Percentiles rank a stretch among this genome's conserved stretches.
Evolutionary conservation across 2,329 filamentous ascomycete genomes (phyloP).

Genomic region (Nemania serpens): DNA sequence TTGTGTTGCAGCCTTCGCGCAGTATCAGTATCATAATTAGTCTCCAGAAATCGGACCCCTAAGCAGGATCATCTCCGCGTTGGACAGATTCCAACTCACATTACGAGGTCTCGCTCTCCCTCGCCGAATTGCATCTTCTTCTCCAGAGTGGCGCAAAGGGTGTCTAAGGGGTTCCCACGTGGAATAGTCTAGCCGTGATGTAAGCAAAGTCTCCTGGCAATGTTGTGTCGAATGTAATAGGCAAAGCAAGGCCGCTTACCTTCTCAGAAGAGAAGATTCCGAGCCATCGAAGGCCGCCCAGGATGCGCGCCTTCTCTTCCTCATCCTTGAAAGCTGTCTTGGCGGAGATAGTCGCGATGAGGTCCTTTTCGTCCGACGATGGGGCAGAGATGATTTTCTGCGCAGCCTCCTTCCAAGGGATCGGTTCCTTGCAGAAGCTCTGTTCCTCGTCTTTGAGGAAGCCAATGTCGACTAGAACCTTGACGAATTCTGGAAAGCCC

Average conservation of each 20-base stretch:
- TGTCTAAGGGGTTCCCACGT: conserved; percentile 80
- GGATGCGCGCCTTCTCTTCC: conserved; percentile 71
- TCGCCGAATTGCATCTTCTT: conserved; percentile 88
- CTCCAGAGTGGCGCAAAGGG: conserved; percentile 87
- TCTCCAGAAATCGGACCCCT: background rate
- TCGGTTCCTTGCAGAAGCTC: conserved; percentile 67
- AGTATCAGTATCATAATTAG: conserved; percentile 47
- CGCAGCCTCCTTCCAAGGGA: conserved; percentile 85
- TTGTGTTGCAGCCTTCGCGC: conserved; percentile 59
- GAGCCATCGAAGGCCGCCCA: conserved; percentile 72
- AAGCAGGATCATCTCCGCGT: background rate
- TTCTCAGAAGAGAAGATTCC: conserved; percentile 55
- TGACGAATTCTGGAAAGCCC: conserved; percentile 90
- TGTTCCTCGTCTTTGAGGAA: conserved; percentile 77
- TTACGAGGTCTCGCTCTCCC: conserved; percentile 60
- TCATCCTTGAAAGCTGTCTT: conserved; percentile 74
- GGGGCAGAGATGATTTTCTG: conserved; percentile 73
- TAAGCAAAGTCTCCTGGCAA: too few species aligned
- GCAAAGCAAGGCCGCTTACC: conserved; percentile 9
- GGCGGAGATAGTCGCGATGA: conserved; percentile 72
- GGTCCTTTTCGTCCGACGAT: conserved; percentile 69
- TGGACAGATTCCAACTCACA: background rate
- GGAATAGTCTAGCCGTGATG: conserved; percentile 7
- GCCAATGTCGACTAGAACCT: conserved; percentile 81
- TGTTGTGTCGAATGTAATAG: conserved; percentile 15